phyloP scores from a whole-genome alignment of 2,329 filamentous ascomycete species.

The Eutypella sp. region DNA sequence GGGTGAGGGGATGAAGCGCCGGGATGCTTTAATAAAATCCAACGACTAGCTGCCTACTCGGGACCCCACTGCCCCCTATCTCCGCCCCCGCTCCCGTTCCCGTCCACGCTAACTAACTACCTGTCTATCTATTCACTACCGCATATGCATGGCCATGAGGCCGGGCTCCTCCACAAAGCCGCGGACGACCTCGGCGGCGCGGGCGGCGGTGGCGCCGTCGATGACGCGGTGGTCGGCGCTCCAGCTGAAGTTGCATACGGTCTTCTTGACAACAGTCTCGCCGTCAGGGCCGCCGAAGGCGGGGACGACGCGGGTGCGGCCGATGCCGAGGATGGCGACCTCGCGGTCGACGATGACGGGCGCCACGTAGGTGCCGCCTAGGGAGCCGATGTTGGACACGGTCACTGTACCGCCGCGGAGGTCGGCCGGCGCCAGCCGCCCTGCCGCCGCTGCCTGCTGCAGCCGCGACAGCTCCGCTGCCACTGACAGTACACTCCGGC shows the following conservation, averaged over 20 bases:
- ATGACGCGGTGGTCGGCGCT: constrained; percentile 91
- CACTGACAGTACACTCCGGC: constrained; percentile 71
- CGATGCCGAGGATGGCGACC: constrained; percentile 87
- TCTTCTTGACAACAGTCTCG: constrained; percentile 63
- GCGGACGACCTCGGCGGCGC: constrained; percentile 78
- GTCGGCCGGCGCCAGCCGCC: constrained; percentile 70
- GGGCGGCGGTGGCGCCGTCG: constrained; percentile 90
- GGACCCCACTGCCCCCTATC: too few relatives aligned
- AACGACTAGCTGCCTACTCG: too few relatives aligned
- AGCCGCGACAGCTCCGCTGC: constrained; percentile 71
- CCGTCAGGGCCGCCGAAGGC: constrained; percentile 62
- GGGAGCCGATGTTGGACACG: constrained; percentile 92
- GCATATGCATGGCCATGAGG: constrained; percentile 77
- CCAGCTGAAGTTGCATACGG: constrained; percentile 91
- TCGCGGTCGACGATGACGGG: constrained; percentile 89
- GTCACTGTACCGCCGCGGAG: constrained; percentile 87
- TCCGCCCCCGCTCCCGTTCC: too few relatives aligned
- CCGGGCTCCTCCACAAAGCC: constrained; percentile 79
- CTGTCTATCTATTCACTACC: too few relatives aligned
- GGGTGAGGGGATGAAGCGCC: too few relatives aligned
- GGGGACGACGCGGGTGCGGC: constrained; percentile 73
- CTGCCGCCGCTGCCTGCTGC: constrained; percentile 65
- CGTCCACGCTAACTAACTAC: too few relatives aligned
- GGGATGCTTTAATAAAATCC: too few relatives aligned
- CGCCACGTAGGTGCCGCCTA: constrained; percentile 86